These are phyloP conservation scores for Trebouxiophyceae sp. DNA, from an alignment of 163 green algal species.

Conservation along the genomic window DNA sequence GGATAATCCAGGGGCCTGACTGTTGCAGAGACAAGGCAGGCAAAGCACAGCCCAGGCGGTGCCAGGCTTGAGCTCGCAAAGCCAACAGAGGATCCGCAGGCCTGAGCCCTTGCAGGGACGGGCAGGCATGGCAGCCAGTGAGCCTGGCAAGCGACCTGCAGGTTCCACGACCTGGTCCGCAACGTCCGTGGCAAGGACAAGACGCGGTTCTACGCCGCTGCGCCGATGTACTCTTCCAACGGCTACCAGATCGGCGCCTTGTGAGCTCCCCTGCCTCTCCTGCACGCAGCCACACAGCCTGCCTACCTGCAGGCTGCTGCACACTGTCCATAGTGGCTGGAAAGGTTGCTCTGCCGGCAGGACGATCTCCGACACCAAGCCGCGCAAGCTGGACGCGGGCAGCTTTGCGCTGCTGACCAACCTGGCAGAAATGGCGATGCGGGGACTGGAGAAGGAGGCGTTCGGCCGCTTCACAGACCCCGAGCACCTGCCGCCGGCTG, in stretches of 20 bases:
- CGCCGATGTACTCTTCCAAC: conserved; percentile 36
- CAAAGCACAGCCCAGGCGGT: too few relatives aligned
- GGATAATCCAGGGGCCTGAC: too few relatives aligned
- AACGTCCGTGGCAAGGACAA: not conserved
- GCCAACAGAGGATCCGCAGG: too few relatives aligned
- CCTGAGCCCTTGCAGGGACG: too few relatives aligned
- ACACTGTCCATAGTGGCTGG: not conserved
- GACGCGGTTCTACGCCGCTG: not conserved
- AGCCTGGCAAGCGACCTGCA: too few relatives aligned
- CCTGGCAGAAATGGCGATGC: conserved; percentile 43
- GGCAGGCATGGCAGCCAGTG: too few relatives aligned
- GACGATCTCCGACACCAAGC: conserved; percentile 43
- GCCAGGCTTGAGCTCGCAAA: too few relatives aligned
- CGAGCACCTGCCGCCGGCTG: conserved; percentile 7
- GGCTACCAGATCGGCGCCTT: conserved; percentile 41
- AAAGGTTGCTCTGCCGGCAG: conserved; percentile 12
- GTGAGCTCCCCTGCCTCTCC: conserved; percentile 19
- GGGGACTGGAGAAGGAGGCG: conserved; percentile 40
- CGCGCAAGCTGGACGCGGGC: conserved; percentile 38
- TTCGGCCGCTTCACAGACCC: too few relatives aligned
- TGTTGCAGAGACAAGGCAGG: too few relatives aligned
- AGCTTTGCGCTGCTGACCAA: conserved; percentile 48
- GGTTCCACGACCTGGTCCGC: not conserved
- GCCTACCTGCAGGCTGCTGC: too few relatives aligned
- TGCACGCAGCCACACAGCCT: not conserved